Evolutionary conservation across 192 early-diverging fungal species (phyloP).

Genomic region (Hyaloraphidium curvatum): DNA sequence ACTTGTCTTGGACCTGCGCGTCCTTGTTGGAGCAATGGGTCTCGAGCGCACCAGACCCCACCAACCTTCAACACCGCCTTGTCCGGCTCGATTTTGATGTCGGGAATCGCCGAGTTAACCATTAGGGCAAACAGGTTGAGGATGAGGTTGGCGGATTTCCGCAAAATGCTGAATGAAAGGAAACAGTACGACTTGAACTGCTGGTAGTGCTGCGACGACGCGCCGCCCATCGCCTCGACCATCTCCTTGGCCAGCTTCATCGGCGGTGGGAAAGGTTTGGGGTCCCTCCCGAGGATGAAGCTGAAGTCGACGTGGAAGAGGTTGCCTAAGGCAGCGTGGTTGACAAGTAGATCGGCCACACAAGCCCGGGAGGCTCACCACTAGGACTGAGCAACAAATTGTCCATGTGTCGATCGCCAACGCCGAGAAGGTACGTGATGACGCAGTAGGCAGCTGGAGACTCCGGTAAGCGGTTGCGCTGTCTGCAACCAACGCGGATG

Average conservation of each 20-base stretch:
- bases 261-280: conserved; percentile 98
- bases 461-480: neutral
- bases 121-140: conserved; percentile 94
- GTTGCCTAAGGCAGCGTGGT: conserved; percentile 27
- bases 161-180: conserved; percentile 80
- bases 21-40: neutral
- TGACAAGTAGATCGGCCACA: neutral
- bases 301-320: conserved; percentile 99
- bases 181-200: conserved; percentile 85
- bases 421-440: conserved; percentile 91
- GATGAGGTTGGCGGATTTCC: conserved; percentile 87
- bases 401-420: conserved; percentile 96
- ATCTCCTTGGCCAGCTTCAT: conserved; percentile 99
- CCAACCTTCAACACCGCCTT: conserved; percentile 81
- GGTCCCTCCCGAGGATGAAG: conserved; percentile 94
- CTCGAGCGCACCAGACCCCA: neutral
- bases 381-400: conserved; percentile 77
- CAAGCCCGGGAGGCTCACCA: conserved; percentile 32
- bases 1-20: conserved; percentile 80
- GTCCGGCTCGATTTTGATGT: conserved; percentile 96
- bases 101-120: conserved; percentile 90
- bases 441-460: conserved; percentile 93
- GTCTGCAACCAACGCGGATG: neutral
- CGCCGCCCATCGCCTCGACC: conserved; percentile 98
- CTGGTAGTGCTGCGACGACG: conserved; percentile 68